Evolutionary conservation across 768 basidiomycete genomes (phyloP).

Genomic region (Boletus insuetus): DNA sequence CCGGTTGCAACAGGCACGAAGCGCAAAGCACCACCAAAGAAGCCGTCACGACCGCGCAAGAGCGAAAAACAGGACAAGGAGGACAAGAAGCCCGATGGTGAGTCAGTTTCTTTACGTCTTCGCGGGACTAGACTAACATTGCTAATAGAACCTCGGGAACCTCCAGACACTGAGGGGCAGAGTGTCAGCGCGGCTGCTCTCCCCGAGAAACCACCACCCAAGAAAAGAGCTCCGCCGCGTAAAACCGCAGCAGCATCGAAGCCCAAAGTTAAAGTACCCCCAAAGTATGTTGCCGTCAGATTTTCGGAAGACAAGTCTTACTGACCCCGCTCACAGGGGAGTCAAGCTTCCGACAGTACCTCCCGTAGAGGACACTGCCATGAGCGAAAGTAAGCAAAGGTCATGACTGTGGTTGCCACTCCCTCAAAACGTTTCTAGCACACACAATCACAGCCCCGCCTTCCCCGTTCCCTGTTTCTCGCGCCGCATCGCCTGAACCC

Average conservation of each 20-base stretch:
- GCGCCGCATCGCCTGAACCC: conserved; percentile 47
- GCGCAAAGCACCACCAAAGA: conserved; percentile 46
- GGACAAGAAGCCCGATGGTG: conserved; percentile 48
- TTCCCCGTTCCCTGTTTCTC: conserved; percentile 50
- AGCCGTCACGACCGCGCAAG: conserved; percentile 53
- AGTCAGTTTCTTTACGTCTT: conserved; percentile 27
- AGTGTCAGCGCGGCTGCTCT: conserved; percentile 9
- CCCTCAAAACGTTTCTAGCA: conserved; percentile 34
- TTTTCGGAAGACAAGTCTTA: background rate
- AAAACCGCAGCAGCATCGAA: conserved; percentile 40
- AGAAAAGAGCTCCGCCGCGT: conserved; percentile 47
- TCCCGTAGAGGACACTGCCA: conserved; percentile 47
- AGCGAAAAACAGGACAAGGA: conserved; percentile 44
- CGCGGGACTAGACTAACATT: conserved; percentile 5
- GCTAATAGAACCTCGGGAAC: conserved; percentile 31
- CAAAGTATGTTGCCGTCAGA: conserved; percentile 25
- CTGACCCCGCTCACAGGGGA: conserved; percentile 27
- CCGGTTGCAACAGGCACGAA: conserved; percentile 41
- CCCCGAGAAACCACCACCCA: conserved; percentile 39
- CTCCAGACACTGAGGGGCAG: conserved; percentile 24
- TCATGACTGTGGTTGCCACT: background rate
- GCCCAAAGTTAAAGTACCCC: conserved; percentile 31
- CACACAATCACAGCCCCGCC: conserved; percentile 72
- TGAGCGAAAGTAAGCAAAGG: conserved; percentile 60
- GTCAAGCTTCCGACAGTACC: conserved; percentile 29